A percentile compares a stretch with the other conserved stretches of the same genome.
phyloP scores from a whole-genome alignment of 1,139 yeast species.

The Taphrina betulina region DNA sequence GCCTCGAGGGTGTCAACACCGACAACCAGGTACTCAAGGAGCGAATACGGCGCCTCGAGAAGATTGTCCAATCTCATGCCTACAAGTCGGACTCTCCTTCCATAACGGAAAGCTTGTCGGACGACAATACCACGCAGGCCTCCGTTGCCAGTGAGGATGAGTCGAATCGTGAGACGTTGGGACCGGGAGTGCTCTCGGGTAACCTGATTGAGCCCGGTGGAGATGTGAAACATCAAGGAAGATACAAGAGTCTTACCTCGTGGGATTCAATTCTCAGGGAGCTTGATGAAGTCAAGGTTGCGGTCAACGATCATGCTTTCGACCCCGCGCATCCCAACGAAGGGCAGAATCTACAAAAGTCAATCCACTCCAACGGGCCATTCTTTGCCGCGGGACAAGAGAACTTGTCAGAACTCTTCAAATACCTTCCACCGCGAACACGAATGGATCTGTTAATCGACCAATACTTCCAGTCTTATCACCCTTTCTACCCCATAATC shows the following conservation, averaged over 20 bases:
- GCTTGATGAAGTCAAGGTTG: slow-evolving; percentile 2
- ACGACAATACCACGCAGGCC: no score
- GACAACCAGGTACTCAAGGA: slow-evolving; percentile 8
- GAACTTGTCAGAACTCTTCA: not conserved
- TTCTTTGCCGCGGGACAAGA: not conserved
- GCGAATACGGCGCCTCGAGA: not conserved
- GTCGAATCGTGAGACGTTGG: no score
- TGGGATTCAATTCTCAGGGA: slow-evolving; percentile 12
- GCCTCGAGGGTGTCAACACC: not conserved
- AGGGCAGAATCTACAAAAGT: not conserved
- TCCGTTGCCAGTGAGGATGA: no score
- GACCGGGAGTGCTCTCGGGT: no score
- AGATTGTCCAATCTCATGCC: not conserved
- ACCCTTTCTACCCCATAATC: slow-evolving; percentile 11
- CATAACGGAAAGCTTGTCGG: no score
- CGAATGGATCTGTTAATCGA: slow-evolving; percentile 1
- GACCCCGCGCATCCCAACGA: not conserved
- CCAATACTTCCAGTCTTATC: slow-evolving; percentile 11
- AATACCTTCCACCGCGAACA: not conserved
- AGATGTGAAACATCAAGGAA: no score
- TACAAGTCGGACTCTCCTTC: no score
- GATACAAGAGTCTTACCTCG: slow-evolving; percentile 10
- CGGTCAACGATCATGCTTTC: not conserved
- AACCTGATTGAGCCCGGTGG: no score
- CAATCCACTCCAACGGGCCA: not conserved